Percentiles rank a stretch among this genome's conserved stretches.
These are phyloP conservation scores for Colletotrichum eremochloae DNA, from an alignment of 2,329 filamentous ascomycete genomes.

Conservation along the genomic window DNA sequence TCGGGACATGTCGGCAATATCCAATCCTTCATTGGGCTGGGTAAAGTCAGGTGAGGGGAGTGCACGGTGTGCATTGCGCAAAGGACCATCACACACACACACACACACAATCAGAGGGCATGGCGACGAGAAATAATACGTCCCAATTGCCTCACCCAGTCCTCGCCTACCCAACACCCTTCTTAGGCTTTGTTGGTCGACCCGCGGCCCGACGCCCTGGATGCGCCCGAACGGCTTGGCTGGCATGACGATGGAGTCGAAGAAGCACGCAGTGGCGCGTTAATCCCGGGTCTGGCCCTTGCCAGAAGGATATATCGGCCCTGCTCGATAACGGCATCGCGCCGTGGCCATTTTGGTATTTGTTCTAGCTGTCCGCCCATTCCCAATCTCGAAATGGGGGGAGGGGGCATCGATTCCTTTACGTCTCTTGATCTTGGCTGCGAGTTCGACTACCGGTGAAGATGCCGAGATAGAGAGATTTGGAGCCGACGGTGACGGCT, in stretches of 20 bases:
- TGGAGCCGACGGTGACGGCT: conserved; percentile 78
- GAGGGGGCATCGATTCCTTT: conserved; percentile 63
- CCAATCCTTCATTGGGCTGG: background rate
- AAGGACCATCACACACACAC: background rate
- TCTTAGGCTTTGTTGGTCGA: conserved; percentile 66
- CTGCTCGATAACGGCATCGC: conserved; percentile 69
- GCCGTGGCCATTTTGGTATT: conserved; percentile 76
- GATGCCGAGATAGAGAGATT: conserved; percentile 77
- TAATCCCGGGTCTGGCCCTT: conserved; percentile 71
- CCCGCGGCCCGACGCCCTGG: conserved; percentile 68
- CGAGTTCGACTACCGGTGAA: conserved; percentile 71
- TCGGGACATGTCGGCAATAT: conserved; percentile 5
- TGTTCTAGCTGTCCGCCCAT: conserved; percentile 80
- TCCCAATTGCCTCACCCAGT: conserved; percentile 52
- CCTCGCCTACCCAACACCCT: conserved; percentile 76
- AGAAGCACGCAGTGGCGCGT: conserved; percentile 67
- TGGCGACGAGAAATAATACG: background rate
- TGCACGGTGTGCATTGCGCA: background rate
- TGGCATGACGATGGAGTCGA: conserved; percentile 76
- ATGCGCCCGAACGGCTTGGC: conserved; percentile 74
- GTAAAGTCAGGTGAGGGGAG: background rate
- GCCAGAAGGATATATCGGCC: conserved; percentile 77
- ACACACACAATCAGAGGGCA: background rate
- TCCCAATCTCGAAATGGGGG: conserved; percentile 68
- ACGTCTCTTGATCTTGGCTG: conserved; percentile 73